Evolutionary conservation across 257 asterid species (phyloP), one percentile per base, ranked within the genome.

Genomic region (Rubia yunnanensis): DNA sequence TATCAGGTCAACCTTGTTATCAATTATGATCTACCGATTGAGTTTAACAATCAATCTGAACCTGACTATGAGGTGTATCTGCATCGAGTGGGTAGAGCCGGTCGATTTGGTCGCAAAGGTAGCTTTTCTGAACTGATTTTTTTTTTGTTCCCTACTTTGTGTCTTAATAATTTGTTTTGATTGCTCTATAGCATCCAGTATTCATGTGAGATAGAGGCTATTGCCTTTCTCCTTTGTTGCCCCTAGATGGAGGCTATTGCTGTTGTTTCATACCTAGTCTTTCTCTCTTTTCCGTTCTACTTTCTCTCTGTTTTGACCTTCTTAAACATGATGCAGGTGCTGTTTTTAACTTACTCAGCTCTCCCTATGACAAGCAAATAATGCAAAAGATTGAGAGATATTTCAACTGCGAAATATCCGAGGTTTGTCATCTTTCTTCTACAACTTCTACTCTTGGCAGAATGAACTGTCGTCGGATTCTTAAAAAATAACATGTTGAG

Each of bases 41-140:
- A 65, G 57, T 64, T 66, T 35, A 72, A 57, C 67, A 41, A 24
- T 7, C 87, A 74, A 14, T 65, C 86, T 5, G 92, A 88, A 65
- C 96, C 97, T 22, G 97, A 94, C 64, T 84, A 74, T 74, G 97
- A 89, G 82, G 89, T 88, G 35, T 94, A 89, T 84, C 76, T 94
- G 78, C 99, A 94, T 72, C 87, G 99, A 46, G 95, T 88, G 66
- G 97, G 99, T 64, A 81, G 99, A 82, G 99, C 99, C 1, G 99
- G 99, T 18, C 97, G 99, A 57, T 94, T 94, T 80, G 99, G 99
- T 34, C 96, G 96, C 75, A 94, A 85, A 82, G 99, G 99, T 89
- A 79, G 64, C 54, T 53, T 67, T 22, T 60, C 11, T 7, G 2
- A 31, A 23, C 24, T 24, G 7, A 28, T 28, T 30, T 56, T 28